Conservation (phyloP, 2,329 filamentous ascomycete genomes). For the Penicillium olsonii region DNA sequence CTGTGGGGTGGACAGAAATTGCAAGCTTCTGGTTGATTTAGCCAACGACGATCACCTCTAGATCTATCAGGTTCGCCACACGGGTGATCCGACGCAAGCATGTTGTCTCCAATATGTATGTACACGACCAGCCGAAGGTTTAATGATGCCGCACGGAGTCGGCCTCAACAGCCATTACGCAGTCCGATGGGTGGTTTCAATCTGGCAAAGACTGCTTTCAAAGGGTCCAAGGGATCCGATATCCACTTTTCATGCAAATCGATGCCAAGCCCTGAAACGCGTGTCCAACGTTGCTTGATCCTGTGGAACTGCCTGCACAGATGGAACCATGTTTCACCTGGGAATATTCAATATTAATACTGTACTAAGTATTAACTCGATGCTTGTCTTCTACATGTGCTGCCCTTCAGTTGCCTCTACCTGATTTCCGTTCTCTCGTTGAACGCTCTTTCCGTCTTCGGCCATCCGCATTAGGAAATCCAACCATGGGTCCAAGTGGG, state of each 20-base stretch:
- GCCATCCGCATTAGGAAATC: not conserved
- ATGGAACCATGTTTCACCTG: not conserved
- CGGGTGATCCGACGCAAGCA: not conserved
- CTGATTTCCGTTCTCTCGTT: too few species aligned
- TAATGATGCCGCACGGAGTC: too few species aligned
- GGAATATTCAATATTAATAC: too few species aligned
- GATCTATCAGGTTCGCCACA: conserved; percentile 9
- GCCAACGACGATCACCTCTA: conserved; percentile 6
- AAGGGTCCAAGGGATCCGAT: conserved; percentile 1
- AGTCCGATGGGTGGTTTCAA: conserved; percentile 2
- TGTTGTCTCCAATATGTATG: not conserved
- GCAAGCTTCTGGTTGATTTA: conserved; percentile 7
- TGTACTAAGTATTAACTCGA: too few species aligned
- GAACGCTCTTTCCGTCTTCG: not conserved
- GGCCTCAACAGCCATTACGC: not conserved
- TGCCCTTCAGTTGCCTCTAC: too few species aligned
- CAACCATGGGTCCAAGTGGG: not conserved
- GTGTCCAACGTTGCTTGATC: conserved; percentile 2
- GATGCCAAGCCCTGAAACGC: conserved; percentile 9
- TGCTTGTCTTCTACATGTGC: too few species aligned
- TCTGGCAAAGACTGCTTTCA: not conserved
- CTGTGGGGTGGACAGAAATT: conserved; percentile 4
- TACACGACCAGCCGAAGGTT: too few species aligned
- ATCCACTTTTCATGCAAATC: not conserved
- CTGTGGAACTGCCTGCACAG: not conserved